phyloP scores from a whole-genome alignment of 306 rosid genomes.

The Medicago lupulina region DNA sequence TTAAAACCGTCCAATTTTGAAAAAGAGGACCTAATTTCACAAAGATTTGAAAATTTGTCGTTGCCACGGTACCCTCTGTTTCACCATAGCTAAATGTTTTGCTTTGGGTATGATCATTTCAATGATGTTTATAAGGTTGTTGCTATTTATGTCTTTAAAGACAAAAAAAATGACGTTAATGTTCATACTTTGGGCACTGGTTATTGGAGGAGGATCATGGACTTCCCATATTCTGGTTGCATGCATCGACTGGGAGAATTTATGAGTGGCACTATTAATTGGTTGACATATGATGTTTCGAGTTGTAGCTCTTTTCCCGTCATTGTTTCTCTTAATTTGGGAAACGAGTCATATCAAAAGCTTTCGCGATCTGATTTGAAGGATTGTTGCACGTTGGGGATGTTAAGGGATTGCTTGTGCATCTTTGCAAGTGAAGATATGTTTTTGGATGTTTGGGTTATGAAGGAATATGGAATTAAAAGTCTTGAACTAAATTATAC shows the following conservation, averaged over 20 bases:
- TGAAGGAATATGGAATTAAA: not conserved
- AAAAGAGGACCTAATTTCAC: no score
- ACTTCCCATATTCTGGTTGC: not conserved
- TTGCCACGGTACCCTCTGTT: conserved; percentile 44
- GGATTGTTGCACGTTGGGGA: not conserved
- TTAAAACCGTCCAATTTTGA: no score
- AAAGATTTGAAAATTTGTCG: not conserved
- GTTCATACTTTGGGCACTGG: not conserved
- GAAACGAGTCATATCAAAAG: not conserved
- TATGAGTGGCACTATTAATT: not conserved
- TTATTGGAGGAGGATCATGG: not conserved
- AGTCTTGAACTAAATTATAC: not conserved
- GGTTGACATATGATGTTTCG: not conserved
- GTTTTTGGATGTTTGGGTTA: not conserved
- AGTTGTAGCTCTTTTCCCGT: not conserved
- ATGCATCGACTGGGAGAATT: not conserved
- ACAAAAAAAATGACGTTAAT: no score
- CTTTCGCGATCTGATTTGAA: not conserved
- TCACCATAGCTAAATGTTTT: not conserved
- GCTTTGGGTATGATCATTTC: not conserved
- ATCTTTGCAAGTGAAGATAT: not conserved
- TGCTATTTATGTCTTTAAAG: not conserved
- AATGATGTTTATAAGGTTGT: conserved; percentile 41
- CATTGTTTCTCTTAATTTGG: not conserved
- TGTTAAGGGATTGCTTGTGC: not conserved